Conservation (phyloP, 257 asterid species). For the Coffea eugenioides region DNA sequence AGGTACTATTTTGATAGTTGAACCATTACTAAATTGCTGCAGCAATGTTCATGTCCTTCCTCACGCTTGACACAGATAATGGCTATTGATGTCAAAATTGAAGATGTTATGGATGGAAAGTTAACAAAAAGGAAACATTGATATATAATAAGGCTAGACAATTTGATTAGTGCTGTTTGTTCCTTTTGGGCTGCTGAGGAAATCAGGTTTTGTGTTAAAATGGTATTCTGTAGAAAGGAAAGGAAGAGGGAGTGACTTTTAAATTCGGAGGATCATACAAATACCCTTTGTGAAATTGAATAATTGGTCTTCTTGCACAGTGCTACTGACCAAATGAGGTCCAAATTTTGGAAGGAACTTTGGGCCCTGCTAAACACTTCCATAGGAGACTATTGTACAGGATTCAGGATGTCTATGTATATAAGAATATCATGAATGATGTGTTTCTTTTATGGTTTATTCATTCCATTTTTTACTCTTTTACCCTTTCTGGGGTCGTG, state of each 20-base stretch:
- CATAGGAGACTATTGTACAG: background rate
- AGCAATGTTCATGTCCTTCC: background rate
- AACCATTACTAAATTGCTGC: background rate
- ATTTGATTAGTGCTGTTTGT: background rate
- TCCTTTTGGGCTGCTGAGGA: background rate
- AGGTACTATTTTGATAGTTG: slow-evolving; percentile 48
- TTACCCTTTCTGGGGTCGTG: background rate
- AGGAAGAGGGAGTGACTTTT: background rate
- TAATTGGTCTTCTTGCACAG: background rate
- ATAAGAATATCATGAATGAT: background rate
- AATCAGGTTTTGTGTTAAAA: background rate
- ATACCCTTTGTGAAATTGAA: background rate
- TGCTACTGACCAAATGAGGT: background rate
- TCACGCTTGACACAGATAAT: background rate
- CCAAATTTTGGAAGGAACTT: background rate
- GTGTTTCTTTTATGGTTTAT: background rate
- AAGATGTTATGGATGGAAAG: background rate
- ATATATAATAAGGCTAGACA: background rate
- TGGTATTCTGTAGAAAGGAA: background rate
- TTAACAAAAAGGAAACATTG: background rate
- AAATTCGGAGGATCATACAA: background rate
- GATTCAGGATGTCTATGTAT: background rate
- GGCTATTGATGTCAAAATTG: background rate
- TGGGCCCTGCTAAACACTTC: background rate
- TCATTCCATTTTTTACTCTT: background rate